phyloP scores from a whole-genome alignment of 768 basidiomycete genomes.

The Suillus fuscotomentosus region DNA sequence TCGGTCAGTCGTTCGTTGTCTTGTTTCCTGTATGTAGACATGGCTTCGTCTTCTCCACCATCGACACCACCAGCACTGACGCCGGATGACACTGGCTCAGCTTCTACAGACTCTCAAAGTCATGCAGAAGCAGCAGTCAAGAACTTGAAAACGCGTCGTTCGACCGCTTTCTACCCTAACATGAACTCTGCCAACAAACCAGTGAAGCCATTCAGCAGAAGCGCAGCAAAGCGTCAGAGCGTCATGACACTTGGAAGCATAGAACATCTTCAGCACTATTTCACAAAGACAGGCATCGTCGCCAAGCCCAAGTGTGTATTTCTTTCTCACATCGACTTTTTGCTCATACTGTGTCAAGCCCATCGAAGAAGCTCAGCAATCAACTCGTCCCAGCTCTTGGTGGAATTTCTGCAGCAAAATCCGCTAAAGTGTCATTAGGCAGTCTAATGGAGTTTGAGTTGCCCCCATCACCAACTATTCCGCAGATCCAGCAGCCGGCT shows the following conservation, averaged over 20 bases:
- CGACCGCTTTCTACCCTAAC: slow-evolving; percentile 79
- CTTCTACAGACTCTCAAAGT: slow-evolving; percentile 32
- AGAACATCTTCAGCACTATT: slow-evolving; percentile 93
- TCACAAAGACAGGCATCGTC: slow-evolving; percentile 82
- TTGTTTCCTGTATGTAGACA: slow-evolving; percentile 12
- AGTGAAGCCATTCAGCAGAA: slow-evolving; percentile 83
- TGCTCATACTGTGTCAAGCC: slow-evolving; percentile 27
- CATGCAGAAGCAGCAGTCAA: slow-evolving; percentile 31
- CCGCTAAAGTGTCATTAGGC: slow-evolving; percentile 37
- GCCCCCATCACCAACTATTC: slow-evolving; percentile 66
- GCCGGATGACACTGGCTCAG: slow-evolving; percentile 57
- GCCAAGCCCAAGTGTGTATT: slow-evolving; percentile 67
- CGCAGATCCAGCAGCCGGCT: slow-evolving; percentile 41
- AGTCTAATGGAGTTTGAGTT: slow-evolving; percentile 54
- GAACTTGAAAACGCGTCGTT: slow-evolving; percentile 50
- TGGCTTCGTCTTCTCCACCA: slow-evolving; percentile 34
- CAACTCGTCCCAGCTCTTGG: slow-evolving; percentile 80
- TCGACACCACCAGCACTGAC: slow-evolving; percentile 55
- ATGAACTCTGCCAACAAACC: slow-evolving; percentile 68
- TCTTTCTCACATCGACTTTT: slow-evolving; percentile 2
- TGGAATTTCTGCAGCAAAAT: slow-evolving; percentile 45
- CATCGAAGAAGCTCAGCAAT: slow-evolving; percentile 49
- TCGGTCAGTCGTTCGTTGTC: background rate
- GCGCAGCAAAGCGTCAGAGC: slow-evolving; percentile 90
- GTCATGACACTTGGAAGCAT: slow-evolving; percentile 96